Conservation (phyloP, 208 protist genomes). For the Leishmania arabica region DNA sequence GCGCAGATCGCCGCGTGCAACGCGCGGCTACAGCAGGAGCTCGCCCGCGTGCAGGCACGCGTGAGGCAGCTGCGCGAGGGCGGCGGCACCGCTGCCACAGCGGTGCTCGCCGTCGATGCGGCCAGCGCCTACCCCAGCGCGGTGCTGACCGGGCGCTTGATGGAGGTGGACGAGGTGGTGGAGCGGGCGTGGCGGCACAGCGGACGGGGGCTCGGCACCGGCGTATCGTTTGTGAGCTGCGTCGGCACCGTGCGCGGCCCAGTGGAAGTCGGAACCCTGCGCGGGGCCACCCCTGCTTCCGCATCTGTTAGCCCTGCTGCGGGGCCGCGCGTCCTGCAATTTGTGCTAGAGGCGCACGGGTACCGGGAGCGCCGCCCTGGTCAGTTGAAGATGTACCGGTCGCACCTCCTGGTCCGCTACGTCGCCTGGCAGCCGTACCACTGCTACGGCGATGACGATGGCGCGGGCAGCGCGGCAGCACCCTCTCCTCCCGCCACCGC, state of each 20-base stretch:
- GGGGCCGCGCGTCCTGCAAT: slow-evolving; percentile 52
- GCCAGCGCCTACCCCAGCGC: slow-evolving; percentile 25
- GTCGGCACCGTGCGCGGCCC: slow-evolving; percentile 40
- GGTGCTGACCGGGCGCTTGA: slow-evolving; percentile 25
- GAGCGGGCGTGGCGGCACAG: slow-evolving; percentile 14
- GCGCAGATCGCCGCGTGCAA: slow-evolving; percentile 34
- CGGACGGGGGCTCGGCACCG: slow-evolving; percentile 33
- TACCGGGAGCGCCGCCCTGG: slow-evolving; percentile 59
- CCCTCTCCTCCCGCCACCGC: neutral
- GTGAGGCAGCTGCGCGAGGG: slow-evolving; percentile 19
- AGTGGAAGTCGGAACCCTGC: slow-evolving; percentile 30
- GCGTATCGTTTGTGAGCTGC: slow-evolving; percentile 28
- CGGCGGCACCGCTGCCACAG: neutral
- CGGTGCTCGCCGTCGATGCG: neutral
- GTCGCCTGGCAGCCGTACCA: slow-evolving; percentile 27
- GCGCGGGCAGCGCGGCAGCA: neutral
- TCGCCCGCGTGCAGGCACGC: slow-evolving; percentile 13
- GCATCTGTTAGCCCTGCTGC: neutral
- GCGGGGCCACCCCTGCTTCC: slow-evolving; percentile 5
- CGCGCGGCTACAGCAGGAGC: slow-evolving; percentile 18
- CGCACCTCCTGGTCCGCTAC: slow-evolving; percentile 51
- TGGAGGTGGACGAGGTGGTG: slow-evolving; percentile 21
- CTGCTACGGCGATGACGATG: neutral
- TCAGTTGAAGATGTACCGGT: slow-evolving; percentile 62
- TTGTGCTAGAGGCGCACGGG: slow-evolving; percentile 50